Evolutionary conservation across 2,329 filamentous ascomycete species (phyloP).

Genomic region (Diaporthe australafricana): DNA sequence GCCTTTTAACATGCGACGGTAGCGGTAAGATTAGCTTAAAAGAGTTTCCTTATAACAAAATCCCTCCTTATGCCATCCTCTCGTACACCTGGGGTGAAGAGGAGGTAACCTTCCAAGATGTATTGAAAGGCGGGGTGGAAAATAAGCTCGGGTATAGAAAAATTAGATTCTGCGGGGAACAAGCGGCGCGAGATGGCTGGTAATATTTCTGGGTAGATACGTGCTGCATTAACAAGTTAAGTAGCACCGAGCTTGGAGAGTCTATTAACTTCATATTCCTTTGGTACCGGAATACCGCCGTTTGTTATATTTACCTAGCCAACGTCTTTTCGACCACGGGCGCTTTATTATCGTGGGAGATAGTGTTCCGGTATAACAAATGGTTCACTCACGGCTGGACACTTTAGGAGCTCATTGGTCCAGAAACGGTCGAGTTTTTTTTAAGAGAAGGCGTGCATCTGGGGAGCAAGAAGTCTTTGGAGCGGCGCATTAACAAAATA

Average conservation of each 20-base stretch:
- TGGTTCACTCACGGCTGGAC: too few species aligned
- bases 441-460: not conserved
- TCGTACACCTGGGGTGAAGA: conserved; percentile 16
- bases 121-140: not conserved
- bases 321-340: not conserved
- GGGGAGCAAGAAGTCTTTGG: not conserved
- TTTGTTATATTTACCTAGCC: not conserved
- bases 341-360: too few species aligned
- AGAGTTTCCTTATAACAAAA: too few species aligned
- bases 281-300: not conserved
- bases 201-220: not conserved
- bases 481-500: not conserved
- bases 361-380: not conserved
- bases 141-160: not conserved
- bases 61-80: conserved; percentile 23
- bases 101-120: not conserved
- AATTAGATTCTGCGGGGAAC: not conserved
- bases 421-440: not conserved
- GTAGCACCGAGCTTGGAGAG: not conserved
- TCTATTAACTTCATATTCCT: conserved; percentile 5
- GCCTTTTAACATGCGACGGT: too few species aligned
- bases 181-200: not conserved
- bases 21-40: too few species aligned
- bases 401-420: not conserved
- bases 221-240: conserved; percentile 13